These are phyloP conservation scores for Biscutella laevigata DNA, from an alignment of 441 rosid species.

Conservation along the genomic window DNA sequence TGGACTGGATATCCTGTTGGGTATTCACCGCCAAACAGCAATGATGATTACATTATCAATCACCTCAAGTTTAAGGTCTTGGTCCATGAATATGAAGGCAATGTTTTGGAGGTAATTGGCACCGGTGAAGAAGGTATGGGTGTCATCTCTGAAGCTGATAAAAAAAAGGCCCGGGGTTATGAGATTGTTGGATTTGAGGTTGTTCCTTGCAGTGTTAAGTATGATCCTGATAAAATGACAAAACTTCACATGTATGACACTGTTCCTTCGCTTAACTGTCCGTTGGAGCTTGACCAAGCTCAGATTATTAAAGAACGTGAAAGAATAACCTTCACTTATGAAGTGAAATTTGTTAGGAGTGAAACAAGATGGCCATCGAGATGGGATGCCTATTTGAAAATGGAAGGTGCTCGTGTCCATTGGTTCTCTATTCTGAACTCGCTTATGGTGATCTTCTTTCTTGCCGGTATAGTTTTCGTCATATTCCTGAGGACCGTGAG, in stretches of 20 bases:
- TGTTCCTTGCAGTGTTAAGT: conserved; percentile 72
- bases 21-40: conserved; percentile 55
- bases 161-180: conserved; percentile 61
- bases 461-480: conserved; percentile 89
- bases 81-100: conserved; percentile 84
- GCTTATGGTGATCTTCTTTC: conserved; percentile 83
- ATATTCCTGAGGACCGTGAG: conserved; percentile 90
- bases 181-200: conserved; percentile 95
- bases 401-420: conserved; percentile 95
- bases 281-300: conserved; percentile 62
- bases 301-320: conserved; percentile 82
- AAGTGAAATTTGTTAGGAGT: conserved; percentile 80
- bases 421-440: conserved; percentile 95
- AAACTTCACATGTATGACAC: conserved; percentile 61
- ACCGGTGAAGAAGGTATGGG: conserved; percentile 95
- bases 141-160: conserved; percentile 71
- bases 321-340: conserved; percentile 77
- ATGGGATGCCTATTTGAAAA: conserved; percentile 92
- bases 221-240: conserved; percentile 46
- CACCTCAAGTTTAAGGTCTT: conserved; percentile 81
- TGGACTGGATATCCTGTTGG: conserved; percentile 98
- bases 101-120: conserved; percentile 77
- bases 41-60: conserved; percentile 79
- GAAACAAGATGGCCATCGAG: conserved; percentile 85
- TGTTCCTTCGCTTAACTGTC: conserved; percentile 52